Conservation (phyloP, 2,329 filamentous ascomycete genomes). For the Hymenoscyphus linearis region DNA sequence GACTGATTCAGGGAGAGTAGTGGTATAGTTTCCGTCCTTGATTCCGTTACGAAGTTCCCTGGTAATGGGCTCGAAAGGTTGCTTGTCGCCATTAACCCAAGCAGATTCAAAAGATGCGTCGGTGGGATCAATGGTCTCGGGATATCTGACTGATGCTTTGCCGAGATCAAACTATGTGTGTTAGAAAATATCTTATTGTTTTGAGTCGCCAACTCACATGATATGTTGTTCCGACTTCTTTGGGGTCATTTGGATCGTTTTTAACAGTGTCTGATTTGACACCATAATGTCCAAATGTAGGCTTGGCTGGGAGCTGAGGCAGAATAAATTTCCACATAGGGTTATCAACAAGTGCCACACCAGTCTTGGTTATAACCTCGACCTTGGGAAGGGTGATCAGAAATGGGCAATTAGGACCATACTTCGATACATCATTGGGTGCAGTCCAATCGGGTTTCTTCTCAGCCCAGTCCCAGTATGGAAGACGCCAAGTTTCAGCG, state of each 20-base stretch:
- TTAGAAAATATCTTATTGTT: background rate
- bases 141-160: conserved; percentile 11
- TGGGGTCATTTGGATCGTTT: background rate
- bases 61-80: conserved; percentile 10
- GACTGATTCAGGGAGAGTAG: conserved; percentile 13
- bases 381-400: conserved; percentile 12
- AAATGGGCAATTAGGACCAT: conserved; percentile 14
- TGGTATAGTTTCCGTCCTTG: conserved; percentile 3
- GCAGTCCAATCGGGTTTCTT: conserved; percentile 23
- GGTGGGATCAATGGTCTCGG: conserved; percentile 5
- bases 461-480: conserved; percentile 43
- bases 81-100: conserved; percentile 13
- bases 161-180: conserved; percentile 8
- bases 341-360: conserved; percentile 11
- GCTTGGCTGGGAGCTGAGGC: conserved; percentile 2
- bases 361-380: conserved; percentile 16
- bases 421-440: conserved; percentile 7
- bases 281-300: conserved; percentile 15
- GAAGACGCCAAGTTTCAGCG: conserved; percentile 36
- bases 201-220: conserved; percentile 8
- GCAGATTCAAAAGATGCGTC: conserved; percentile 5
- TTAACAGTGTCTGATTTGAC: background rate
- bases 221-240: background rate
- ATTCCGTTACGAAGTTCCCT: conserved; percentile 6
- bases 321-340: conserved; percentile 16